Conservation (phyloP, 1,139 yeast genomes). For the Ogataea hybrid region DNA sequence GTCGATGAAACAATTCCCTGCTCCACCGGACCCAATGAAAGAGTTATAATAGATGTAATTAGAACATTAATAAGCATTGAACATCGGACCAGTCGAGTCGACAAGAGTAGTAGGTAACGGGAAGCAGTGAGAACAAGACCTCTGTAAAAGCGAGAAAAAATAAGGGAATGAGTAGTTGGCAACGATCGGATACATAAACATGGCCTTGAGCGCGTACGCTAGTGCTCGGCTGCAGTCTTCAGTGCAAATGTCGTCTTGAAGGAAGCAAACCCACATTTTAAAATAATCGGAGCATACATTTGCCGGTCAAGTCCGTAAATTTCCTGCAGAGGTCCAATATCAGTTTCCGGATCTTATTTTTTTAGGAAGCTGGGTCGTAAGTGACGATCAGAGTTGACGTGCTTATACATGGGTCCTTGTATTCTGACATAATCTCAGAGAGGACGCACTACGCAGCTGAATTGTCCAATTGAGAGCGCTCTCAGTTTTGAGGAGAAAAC, state of each 20-base stretch:
- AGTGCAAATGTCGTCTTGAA: neutral
- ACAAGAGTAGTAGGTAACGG: neutral
- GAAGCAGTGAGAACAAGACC: neutral
- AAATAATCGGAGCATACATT: neutral
- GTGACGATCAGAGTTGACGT: neutral
- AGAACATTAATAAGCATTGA: neutral
- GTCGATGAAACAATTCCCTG: neutral
- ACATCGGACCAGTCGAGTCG: neutral
- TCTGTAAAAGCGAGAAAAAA: neutral
- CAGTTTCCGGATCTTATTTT: neutral
- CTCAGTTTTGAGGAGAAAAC: neutral
- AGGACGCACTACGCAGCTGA: neutral
- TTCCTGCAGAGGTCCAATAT: neutral
- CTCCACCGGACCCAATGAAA: neutral
- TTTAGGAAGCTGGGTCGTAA: neutral
- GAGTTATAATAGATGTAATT: neutral
- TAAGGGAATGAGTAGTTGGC: neutral
- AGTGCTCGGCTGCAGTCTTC: neutral
- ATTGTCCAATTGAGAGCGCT: neutral
- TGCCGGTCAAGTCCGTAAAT: neutral
- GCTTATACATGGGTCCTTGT: neutral
- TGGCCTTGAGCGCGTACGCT: neutral
- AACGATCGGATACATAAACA: neutral
- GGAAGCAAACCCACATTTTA: neutral
- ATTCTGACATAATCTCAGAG: neutral